Percentiles rank a stretch among this genome's conserved stretches.
These are phyloP conservation scores for Petasospora fabianii DNA, from an alignment of 1,139 yeast species.

Conservation along the genomic window DNA sequence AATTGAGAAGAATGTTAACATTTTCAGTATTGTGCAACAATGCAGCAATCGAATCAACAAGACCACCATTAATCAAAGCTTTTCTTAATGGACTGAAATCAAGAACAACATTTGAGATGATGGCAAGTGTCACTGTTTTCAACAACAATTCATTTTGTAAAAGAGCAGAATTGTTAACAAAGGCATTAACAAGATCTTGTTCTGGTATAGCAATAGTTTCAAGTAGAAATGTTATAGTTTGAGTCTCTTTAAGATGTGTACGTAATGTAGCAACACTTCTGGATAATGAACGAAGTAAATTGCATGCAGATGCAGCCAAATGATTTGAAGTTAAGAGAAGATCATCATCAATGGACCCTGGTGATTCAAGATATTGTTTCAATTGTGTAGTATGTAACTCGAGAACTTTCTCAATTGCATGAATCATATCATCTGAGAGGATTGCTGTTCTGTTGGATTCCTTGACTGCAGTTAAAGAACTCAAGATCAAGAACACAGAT, in stretches of 20 bases:
- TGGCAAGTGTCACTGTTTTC: slow-evolving; percentile 60
- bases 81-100: slow-evolving; percentile 73
- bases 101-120: slow-evolving; percentile 69
- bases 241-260: slow-evolving; percentile 60
- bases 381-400: slow-evolving; percentile 26
- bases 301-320: slow-evolving; percentile 40
- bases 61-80: slow-evolving; percentile 35
- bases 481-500: slow-evolving; percentile 32
- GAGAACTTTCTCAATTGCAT: slow-evolving; percentile 28
- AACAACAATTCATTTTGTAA: slow-evolving; percentile 40
- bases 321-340: slow-evolving; percentile 26
- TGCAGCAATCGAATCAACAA: slow-evolving; percentile 45
- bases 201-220: slow-evolving; percentile 36
- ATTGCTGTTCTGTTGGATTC: slow-evolving; percentile 32
- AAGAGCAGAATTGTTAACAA: slow-evolving; percentile 7
- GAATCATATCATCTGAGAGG: slow-evolving; percentile 28
- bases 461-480: slow-evolving; percentile 31
- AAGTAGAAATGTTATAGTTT: slow-evolving; percentile 47
- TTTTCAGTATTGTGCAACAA: slow-evolving; percentile 33
- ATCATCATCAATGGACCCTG: slow-evolving; percentile 4
- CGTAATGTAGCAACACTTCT: slow-evolving; percentile 69
- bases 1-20: slow-evolving; percentile 39
- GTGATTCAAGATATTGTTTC: slow-evolving; percentile 11
- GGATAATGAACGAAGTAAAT: slow-evolving; percentile 66
- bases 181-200: slow-evolving; percentile 7